A percentile compares a stretch with the other conserved stretches of the same genome.
Conservation (phyloP, 1,139 yeast genomes). For the Yamadazyma jaroonii region DNA sequence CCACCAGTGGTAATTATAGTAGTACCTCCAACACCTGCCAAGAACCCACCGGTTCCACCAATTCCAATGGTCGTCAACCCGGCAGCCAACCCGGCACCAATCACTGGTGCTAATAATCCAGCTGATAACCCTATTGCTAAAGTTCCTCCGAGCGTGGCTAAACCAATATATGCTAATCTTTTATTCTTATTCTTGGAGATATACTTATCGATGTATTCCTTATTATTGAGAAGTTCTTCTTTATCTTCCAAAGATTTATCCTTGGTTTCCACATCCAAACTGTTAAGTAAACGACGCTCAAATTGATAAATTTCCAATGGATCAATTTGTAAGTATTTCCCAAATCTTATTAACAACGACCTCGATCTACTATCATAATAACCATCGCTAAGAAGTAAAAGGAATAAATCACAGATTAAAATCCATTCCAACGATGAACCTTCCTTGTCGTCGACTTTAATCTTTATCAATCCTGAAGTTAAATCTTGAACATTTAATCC, state of each 20-base stretch:
- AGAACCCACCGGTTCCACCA: conserved; percentile 83
- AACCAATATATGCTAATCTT: conserved; percentile 82
- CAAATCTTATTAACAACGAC: conserved; percentile 66
- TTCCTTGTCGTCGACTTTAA: conserved; percentile 2
- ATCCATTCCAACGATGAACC: conserved; percentile 71
- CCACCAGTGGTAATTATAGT: conserved; percentile 93
- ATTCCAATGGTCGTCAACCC: conserved; percentile 95
- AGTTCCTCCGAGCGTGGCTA: conserved; percentile 97
- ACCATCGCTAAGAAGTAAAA: conserved; percentile 78
- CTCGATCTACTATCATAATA: conserved; percentile 89
- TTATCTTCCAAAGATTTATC: conserved; percentile 48
- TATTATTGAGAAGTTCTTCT: conserved; percentile 75
- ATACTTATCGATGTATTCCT: conserved; percentile 65
- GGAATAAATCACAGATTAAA: conserved; percentile 81
- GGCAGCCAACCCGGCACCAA: conserved; percentile 98
- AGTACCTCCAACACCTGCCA: conserved; percentile 97
- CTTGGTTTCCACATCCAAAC: conserved; percentile 80
- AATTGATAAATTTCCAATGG: conserved; percentile 76
- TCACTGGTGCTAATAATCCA: conserved; percentile 93
- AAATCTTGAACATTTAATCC: conserved; percentile 77
- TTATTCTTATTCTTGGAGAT: conserved; percentile 62
- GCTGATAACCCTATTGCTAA: conserved; percentile 92
- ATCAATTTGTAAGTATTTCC: conserved; percentile 54
- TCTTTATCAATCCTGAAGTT: conserved; percentile 47
- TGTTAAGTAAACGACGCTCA: conserved; percentile 86